These are phyloP conservation scores for Alternaria longipes DNA, from an alignment of 2,329 filamentous ascomycete genomes.

Conservation along the genomic window DNA sequence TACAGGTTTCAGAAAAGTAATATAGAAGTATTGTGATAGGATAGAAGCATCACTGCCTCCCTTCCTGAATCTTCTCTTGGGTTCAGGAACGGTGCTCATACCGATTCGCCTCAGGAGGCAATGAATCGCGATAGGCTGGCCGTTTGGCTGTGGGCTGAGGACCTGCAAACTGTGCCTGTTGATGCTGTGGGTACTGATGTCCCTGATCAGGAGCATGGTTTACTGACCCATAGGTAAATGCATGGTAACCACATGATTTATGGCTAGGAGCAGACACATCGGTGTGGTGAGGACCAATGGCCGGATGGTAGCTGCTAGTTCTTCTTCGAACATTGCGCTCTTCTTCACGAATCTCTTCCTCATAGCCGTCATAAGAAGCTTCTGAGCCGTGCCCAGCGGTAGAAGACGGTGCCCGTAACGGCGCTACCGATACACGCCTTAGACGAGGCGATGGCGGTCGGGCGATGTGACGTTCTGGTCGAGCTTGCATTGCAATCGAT, in stretches of 20 bases:
- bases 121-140: conserved; percentile 27
- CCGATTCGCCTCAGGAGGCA: conserved; percentile 24
- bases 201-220: conserved; percentile 24
- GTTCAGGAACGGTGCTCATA: conserved; percentile 41
- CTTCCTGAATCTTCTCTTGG: conserved; percentile 18
- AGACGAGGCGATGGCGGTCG: conserved; percentile 56
- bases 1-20: neutral
- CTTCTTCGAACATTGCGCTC: conserved; percentile 50
- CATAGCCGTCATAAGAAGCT: conserved; percentile 44
- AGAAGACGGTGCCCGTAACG: conserved; percentile 40
- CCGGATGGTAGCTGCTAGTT: conserved; percentile 49
- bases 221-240: conserved; percentile 30
- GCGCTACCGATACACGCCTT: conserved; percentile 43
- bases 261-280: conserved; percentile 31
- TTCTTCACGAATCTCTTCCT: conserved; percentile 40
- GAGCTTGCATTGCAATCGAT: conserved; percentile 65
- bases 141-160: conserved; percentile 18
- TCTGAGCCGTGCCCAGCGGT: conserved; percentile 42
- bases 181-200: conserved; percentile 23
- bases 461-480: conserved; percentile 57
- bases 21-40: neutral
- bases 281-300: conserved; percentile 32
- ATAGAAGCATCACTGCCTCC: conserved; percentile 14
- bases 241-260: conserved; percentile 31
- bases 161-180: conserved; percentile 16